Evolutionary conservation across 495 filamentous ascomycete genomes (phyloP), one percentile per base, ranked within the genome.

Genomic region (Viridothelium virens): DNA sequence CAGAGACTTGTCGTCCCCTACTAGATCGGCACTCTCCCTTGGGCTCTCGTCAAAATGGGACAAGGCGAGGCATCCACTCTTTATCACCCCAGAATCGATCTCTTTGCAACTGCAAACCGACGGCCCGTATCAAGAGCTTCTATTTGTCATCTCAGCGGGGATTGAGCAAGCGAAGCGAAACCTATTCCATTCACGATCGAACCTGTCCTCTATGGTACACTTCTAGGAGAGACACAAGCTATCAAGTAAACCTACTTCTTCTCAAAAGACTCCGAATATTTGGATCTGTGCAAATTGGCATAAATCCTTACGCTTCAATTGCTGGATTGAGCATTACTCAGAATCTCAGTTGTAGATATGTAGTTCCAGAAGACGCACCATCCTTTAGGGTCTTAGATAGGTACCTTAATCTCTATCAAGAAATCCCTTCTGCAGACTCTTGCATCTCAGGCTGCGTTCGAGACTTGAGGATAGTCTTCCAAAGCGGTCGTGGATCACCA

Each of bases 161-260:
- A 0, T 59, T 59, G 3, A 59, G 7, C 53, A 59, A 59, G 53
- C 53, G 36, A 59, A 3, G 53, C 18, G 53, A 59, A 36, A 2
- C 14, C 53, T 59, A 59, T 36, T 59, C 36, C 7, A 33, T 59
- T 59, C 53, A 59, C 53, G 53, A 59, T 59, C 53, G 53, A 59
- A 36, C 4, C 10, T 59, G n/a, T 36, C 53, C 53, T 9, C 31
- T 59, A 18, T 59, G 53, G 53, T 59, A 59, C 31, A 59, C 25
- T 31, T 59, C 53, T 14, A 59, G 53, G 14, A 59, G 36, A 14
- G 53, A 59, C 14, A 59, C 53, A 59, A 59, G 7, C 31, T 59
- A 59, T 36, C 53, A 36, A 59, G 53, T 59, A 4, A 36, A 59
- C 6, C 36, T 59, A 18, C 31, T 59, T 34, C 53, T 59, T 33